Evolutionary conservation across 352 stramenopile species (phyloP), one percentile per base, ranked within the genome.

Genomic region (Pythium graminicola): DNA sequence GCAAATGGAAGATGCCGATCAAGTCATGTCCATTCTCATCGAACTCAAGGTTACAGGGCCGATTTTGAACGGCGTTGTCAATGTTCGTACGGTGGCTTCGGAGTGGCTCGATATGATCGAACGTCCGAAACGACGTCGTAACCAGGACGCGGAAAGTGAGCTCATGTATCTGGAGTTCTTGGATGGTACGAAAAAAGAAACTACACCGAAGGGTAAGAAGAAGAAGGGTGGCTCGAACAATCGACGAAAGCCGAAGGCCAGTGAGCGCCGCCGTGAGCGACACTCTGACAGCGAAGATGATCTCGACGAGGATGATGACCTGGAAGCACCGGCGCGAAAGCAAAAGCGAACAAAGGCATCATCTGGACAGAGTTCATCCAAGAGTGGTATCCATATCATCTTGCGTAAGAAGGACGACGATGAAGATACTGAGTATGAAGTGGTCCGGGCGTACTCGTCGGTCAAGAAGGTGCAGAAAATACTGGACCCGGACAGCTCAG

Each of bases 91-190:
- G 1, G 72, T 94, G 3, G 81, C 81, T 4, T 70, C 67, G 4
- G 84, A 94, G 26, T 94, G 84, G 84, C 69, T 93, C 6, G 81
- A 94, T 17, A 67, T 90, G 48, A 94, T 94, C 60, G 84, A 94
- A 42, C 77, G 84, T n/a, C 84, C 84, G 0, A 91, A 89, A 60
- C 84, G 84, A 50, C 75, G 84, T 20, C 70, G 84, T 16, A 94
- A 89, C 50, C 81, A 94, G 61, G 81, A 93, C 40, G 65, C 76
- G 0, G 84, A 90, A 23, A 89, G 81, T 38, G 72, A 90, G 44
- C 54, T 93, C 29, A 94, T 94, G 84, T 94, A 92, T 56, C 64
- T 89, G 11, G 80, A 88, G 35, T 90, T 94, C 29, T 45, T 94
- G 27, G 84, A 94, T 50, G 84, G 82, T 6, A 69, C 57, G 19